Evolutionary conservation across 2,329 filamentous ascomycete species (phyloP).

Genomic region (Hymenoscyphus linearis): DNA sequence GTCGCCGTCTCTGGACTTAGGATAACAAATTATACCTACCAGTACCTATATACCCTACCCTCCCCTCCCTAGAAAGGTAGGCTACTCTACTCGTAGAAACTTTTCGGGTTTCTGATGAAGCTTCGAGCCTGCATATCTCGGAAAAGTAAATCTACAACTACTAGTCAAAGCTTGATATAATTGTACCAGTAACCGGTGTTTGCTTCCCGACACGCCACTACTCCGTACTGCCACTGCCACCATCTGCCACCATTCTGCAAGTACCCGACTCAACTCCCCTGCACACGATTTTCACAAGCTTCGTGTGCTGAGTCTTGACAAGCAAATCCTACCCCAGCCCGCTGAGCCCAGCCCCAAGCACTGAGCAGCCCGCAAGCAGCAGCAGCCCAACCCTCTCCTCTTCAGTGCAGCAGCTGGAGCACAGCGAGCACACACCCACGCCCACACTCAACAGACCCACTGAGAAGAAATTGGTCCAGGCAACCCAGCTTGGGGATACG

Average conservation of each 20-base stretch:
- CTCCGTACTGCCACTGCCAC: not conserved
- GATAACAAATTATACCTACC: not conserved
- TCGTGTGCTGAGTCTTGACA: not conserved
- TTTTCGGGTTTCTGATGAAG: not conserved
- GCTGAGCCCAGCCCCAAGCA: too few species aligned
- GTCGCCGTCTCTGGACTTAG: not conserved
- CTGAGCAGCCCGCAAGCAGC: too few species aligned
- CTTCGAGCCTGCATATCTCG: not conserved
- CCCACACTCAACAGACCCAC: not conserved
- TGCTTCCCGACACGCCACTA: not conserved
- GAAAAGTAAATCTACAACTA: not conserved
- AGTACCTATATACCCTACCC: too few species aligned
- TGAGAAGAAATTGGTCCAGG: conserved; percentile 6
- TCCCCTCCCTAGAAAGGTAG: too few species aligned
- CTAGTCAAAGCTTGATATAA: not conserved
- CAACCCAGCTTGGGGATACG: conserved; percentile 11
- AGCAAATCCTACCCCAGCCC: not conserved
- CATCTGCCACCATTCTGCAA: not conserved
- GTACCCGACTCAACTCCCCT: not conserved
- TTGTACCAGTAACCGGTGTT: not conserved
- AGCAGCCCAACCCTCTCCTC: not conserved
- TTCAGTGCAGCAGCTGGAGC: too few species aligned
- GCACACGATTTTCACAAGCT: conserved; percentile 9
- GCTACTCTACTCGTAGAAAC: not conserved
- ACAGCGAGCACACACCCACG: not conserved